Percentiles rank a stretch among this genome's conserved stretches.
phyloP scores from a whole-genome alignment of 2,329 filamentous ascomycete species.

The Hypoxylon sp. region DNA sequence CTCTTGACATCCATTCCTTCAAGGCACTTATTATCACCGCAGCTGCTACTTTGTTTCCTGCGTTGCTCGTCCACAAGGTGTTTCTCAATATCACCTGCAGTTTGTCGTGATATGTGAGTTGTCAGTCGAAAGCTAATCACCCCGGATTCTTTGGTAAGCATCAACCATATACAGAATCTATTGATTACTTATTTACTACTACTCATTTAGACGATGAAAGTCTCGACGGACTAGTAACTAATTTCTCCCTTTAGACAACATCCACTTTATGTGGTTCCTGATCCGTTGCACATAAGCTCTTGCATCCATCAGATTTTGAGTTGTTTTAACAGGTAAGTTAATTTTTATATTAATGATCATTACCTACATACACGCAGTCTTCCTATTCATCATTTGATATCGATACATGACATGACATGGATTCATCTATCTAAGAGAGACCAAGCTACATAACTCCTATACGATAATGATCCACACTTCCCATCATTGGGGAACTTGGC shows the following conservation, averaged over 20 bases:
- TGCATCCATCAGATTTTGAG: conserved; percentile 1
- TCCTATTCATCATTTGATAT: not conserved
- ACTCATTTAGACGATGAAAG: conserved; percentile 8
- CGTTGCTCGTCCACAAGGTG: conserved; percentile 10
- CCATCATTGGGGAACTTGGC: conserved; percentile 10
- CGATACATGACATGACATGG: not conserved
- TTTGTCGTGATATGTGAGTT: conserved; percentile 17
- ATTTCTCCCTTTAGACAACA: conserved; percentile 13
- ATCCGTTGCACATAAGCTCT: conserved; percentile 17
- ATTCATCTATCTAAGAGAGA: not conserved
- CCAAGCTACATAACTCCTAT: not conserved
- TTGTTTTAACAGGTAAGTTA: conserved; percentile 21
- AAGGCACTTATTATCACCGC: conserved; percentile 11
- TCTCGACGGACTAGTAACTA: conserved; percentile 21
- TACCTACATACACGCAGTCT: not conserved
- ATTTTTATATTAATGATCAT: conserved; percentile 10
- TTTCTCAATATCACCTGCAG: conserved; percentile 36
- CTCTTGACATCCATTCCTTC: conserved; percentile 18
- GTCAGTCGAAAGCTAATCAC: conserved; percentile 26
- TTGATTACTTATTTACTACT: conserved; percentile 28
- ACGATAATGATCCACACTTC: not conserved
- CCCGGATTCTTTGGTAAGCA: conserved; percentile 8
- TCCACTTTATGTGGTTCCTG: conserved; percentile 14
- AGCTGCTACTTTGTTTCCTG: conserved; percentile 25
- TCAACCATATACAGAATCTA: conserved; percentile 24